These are phyloP conservation scores for Stropharia rugosoannulata DNA, from an alignment of 768 basidiomycete species.

Conservation along the genomic window DNA sequence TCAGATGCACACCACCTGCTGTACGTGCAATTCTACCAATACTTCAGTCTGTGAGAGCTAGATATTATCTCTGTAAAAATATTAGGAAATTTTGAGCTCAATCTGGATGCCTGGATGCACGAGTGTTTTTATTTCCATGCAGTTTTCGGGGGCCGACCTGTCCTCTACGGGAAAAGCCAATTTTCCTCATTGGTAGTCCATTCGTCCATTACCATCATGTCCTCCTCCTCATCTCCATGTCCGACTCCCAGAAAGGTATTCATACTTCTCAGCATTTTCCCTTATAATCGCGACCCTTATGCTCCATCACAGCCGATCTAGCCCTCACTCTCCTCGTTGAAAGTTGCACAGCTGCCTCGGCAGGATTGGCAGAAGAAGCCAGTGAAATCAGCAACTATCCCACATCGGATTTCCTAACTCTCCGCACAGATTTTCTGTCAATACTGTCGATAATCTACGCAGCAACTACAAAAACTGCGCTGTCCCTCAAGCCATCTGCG, in stretches of 20 bases:
- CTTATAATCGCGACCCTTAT: neutral
- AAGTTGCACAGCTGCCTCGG: conserved; percentile 38
- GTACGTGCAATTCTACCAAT: no score
- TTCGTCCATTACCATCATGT: conserved; percentile 15
- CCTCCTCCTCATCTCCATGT: conserved; percentile 23
- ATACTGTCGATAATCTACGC: conserved; percentile 58
- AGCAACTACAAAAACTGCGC: conserved; percentile 58
- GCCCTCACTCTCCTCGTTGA: conserved; percentile 33
- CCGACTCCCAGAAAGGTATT: conserved; percentile 41
- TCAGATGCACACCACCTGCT: no score
- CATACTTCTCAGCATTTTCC: neutral
- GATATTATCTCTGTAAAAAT: no score
- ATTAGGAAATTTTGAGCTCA: no score
- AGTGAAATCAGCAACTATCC: conserved; percentile 16
- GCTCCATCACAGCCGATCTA: conserved; percentile 22
- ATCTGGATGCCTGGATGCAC: no score
- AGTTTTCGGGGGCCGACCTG: no score
- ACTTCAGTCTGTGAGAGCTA: no score
- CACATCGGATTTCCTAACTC: conserved; percentile 30
- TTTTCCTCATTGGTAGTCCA: conserved; percentile 7
- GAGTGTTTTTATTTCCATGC: no score
- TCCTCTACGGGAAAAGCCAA: neutral
- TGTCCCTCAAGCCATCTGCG: conserved; percentile 58
- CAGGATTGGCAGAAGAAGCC: conserved; percentile 20
- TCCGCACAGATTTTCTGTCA: conserved; percentile 57